phyloP scores from a whole-genome alignment of 495 filamentous ascomycete species.

The Pyrenula aspistea region DNA sequence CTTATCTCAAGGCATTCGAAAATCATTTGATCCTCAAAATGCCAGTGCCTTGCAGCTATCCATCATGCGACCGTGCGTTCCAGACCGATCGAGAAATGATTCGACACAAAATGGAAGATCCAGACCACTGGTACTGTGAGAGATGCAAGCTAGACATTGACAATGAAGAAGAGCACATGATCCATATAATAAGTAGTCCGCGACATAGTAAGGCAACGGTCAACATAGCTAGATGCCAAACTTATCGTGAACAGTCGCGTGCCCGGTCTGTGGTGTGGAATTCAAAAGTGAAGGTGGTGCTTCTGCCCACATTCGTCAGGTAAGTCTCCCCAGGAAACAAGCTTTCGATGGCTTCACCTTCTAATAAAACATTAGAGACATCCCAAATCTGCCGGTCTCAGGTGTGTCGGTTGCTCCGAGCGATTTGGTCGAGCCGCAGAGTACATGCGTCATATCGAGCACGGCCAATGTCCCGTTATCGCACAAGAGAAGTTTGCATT shows the following conservation, averaged over 20 bases:
- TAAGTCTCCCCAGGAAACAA: slow-evolving; percentile 13
- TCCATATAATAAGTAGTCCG: slow-evolving; percentile 26
- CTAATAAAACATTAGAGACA: slow-evolving; percentile 20
- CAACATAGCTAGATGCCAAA: neutral
- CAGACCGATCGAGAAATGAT: slow-evolving; percentile 29
- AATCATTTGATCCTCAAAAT: neutral
- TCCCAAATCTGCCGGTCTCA: slow-evolving; percentile 25
- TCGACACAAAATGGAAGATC: slow-evolving; percentile 29
- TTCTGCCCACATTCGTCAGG: slow-evolving; percentile 30
- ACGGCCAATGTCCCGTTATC: slow-evolving; percentile 27
- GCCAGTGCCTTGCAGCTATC: slow-evolving; percentile 12
- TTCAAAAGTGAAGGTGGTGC: slow-evolving; percentile 33
- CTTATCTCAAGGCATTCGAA: too few species aligned
- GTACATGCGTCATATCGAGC: slow-evolving; percentile 39
- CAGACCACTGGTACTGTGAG: slow-evolving; percentile 37
- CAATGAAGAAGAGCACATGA: slow-evolving; percentile 24
- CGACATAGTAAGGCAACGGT: slow-evolving; percentile 17
- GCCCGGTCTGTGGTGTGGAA: slow-evolving; percentile 37
- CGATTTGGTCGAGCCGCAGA: slow-evolving; percentile 29
- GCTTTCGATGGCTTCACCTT: neutral
- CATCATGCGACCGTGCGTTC: slow-evolving; percentile 52
- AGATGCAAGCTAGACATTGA: slow-evolving; percentile 37
- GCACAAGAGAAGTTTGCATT: slow-evolving; percentile 16
- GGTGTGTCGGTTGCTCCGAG: slow-evolving; percentile 31
- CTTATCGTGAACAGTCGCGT: slow-evolving; percentile 16